These are phyloP conservation scores for Uncinocarpus reesii DNA, from an alignment of 2,329 filamentous ascomycete genomes.

Conservation along the genomic window DNA sequence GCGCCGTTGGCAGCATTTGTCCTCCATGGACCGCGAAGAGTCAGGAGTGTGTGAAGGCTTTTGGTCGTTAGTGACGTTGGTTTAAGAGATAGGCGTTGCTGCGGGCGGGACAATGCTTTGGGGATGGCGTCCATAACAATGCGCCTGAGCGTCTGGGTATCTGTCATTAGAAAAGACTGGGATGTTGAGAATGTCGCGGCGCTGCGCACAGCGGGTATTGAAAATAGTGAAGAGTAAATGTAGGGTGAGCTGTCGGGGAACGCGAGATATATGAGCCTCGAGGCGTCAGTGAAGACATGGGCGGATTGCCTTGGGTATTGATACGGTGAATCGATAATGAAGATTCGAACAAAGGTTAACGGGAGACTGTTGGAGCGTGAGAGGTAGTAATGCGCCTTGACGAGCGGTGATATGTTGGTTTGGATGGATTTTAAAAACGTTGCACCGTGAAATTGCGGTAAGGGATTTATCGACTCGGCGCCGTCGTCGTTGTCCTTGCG, in stretches of 20 bases:
- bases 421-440: conserved; percentile 71
- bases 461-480: conserved; percentile 29
- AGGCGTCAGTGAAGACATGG: conserved; percentile 46
- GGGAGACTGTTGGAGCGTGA: conserved; percentile 56
- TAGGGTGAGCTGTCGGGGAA: conserved; percentile 72
- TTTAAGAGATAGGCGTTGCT: conserved; percentile 59
- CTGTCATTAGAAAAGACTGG: conserved; percentile 27
- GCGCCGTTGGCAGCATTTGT: conserved; percentile 64
- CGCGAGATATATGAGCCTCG: conserved; percentile 65
- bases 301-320: conserved; percentile 41
- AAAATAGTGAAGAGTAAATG: conserved; percentile 53
- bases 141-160: conserved; percentile 55
- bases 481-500: conserved; percentile 21
- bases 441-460: conserved; percentile 67
- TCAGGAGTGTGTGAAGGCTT: conserved; percentile 59
- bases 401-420: conserved; percentile 60
- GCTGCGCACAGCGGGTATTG: conserved; percentile 31
- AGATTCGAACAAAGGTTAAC: conserved; percentile 64
- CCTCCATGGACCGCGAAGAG: conserved; percentile 58
- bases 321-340: conserved; percentile 72
- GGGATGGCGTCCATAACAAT: conserved; percentile 70
- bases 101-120: conserved; percentile 66
- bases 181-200: conserved; percentile 22
- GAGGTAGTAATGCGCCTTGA: conserved; percentile 76
- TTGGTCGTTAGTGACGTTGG: conserved; percentile 59